phyloP scores from a whole-genome alignment of 2,329 filamentous ascomycete genomes.

The Cladosporium sp. region DNA sequence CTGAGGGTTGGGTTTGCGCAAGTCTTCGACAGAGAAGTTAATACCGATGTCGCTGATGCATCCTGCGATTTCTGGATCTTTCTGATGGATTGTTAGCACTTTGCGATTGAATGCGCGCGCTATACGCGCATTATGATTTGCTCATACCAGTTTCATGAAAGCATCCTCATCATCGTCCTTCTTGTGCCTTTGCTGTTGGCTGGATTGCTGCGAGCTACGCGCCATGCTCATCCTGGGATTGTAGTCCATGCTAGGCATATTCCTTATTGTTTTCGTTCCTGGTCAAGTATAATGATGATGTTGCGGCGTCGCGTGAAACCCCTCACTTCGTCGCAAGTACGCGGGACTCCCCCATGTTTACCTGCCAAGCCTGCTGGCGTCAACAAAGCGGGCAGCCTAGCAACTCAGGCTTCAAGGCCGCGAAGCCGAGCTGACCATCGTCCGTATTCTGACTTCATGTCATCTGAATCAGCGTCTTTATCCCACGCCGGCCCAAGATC shows the following conservation, averaged over 20 bases:
- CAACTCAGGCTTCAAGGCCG: background rate
- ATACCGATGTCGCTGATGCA: constrained; percentile 98
- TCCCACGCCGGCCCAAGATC: too few species aligned
- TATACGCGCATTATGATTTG: background rate
- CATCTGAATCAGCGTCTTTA: too few species aligned
- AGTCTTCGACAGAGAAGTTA: constrained; percentile 74
- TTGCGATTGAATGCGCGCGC: background rate
- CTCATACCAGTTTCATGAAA: constrained; percentile 45
- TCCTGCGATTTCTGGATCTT: constrained; percentile 77
- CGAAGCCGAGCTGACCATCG: background rate
- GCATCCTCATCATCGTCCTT: constrained; percentile 42
- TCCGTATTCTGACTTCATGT: too few species aligned
- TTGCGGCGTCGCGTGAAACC: too few species aligned
- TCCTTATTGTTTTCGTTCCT: background rate
- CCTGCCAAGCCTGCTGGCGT: background rate
- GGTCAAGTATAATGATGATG: too few species aligned
- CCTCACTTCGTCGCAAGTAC: background rate
- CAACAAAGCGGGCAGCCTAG: background rate
- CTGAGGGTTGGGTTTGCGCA: constrained; percentile 87
- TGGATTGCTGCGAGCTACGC: constrained; percentile 32
- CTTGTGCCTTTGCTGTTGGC: constrained; percentile 34
- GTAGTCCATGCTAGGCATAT: constrained; percentile 40
- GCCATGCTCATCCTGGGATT: constrained; percentile 48
- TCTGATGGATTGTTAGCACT: constrained; percentile 36
- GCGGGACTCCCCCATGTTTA: background rate